Evolutionary conservation across 495 filamentous ascomycete species (phyloP).

Genomic region (Pseudotulostoma volvatum): DNA sequence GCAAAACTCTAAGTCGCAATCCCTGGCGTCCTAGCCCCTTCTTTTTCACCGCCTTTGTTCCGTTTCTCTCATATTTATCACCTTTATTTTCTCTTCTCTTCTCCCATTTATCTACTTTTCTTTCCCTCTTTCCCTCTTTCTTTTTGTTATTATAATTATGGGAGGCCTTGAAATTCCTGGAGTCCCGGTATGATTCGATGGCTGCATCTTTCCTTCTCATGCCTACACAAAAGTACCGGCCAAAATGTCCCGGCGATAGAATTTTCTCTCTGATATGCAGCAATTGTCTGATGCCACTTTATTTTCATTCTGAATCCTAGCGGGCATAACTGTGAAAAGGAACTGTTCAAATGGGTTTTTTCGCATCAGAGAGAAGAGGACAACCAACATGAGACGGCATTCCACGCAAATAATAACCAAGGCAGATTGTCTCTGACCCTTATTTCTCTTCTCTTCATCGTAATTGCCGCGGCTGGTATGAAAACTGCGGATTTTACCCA

Average conservation of each 20-base stretch:
- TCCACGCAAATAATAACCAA: too few relatives aligned
- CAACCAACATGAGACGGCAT: too few relatives aligned
- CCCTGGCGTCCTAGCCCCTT: neutral
- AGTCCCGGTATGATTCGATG: constrained; percentile 27
- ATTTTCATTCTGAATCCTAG: constrained; percentile 11
- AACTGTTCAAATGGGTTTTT: constrained; percentile 1
- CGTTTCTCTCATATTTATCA: constrained; percentile 6
- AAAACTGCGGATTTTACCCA: too few relatives aligned
- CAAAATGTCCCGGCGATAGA: constrained; percentile 24
- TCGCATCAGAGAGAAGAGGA: too few relatives aligned
- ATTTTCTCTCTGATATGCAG: constrained; percentile 4
- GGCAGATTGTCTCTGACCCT: too few relatives aligned
- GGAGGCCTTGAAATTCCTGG: constrained; percentile 24
- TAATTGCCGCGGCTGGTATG: too few relatives aligned
- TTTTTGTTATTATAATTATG: constrained; percentile 15
- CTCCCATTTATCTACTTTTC: constrained; percentile 7
- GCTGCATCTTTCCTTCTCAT: constrained; percentile 21
- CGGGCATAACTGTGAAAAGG: constrained; percentile 12
- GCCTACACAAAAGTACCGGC: constrained; percentile 14
- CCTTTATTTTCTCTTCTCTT: constrained; percentile 6
- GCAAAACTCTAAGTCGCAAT: neutral
- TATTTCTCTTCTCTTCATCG: too few relatives aligned
- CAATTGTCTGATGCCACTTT: neutral
- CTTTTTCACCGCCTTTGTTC: constrained; percentile 6
- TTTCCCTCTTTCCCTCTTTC: constrained; percentile 5